Evolutionary conservation across 345 rosid genomes (phyloP), one percentile per base, ranked within the genome.

Genomic region (Eucalyptus caleyi): DNA sequence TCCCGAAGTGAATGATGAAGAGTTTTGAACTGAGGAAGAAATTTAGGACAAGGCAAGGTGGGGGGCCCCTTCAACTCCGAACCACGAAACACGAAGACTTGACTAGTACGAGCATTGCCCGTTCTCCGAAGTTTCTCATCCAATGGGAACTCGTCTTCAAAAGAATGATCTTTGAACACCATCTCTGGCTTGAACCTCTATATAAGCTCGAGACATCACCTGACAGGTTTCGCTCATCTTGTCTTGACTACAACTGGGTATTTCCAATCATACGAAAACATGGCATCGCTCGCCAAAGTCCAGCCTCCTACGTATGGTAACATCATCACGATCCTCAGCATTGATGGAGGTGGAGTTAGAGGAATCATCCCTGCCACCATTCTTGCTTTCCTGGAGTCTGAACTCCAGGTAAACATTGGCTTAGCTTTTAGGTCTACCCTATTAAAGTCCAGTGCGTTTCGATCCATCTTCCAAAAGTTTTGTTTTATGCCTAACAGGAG

Each of bases 311-410:
- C 87, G 30, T 89, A 49, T 44, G 98, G 97, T n/a, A 88, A 91
- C 8, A 94, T 95, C 19, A 90, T 94, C n/a, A 94, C 98, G 14
- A 51, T 96, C 82, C 95, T 96, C 21, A 95, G 97, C 86, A 89
- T 96, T 30, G 98, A 96, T 87, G 98, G 97, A 30, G 98, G 98
- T n/a, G 97, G 96, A 40, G 88, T 96, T 42, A 86, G 95, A 90
- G 97, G 97, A 88, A 92, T 94, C 89, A 94, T 96, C 72, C 92
- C 97, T 13, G 96, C 95, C 32, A 96, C 94, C 16, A 90, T 96
- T 87, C 96, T 96, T 85, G 93, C 91, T 56, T 91, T 62, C 88
- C 96, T 96, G 40, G 97, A 96, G 90, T 93, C 95, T 69, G 91
- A 96, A 86, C 95, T 96, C 90, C 97, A 96, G 98, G 98, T 96